Evolutionary conservation across 352 stramenopile species (phyloP), one percentile per base, ranked within the genome.

Genomic region (Globisporangium echinulatum): DNA sequence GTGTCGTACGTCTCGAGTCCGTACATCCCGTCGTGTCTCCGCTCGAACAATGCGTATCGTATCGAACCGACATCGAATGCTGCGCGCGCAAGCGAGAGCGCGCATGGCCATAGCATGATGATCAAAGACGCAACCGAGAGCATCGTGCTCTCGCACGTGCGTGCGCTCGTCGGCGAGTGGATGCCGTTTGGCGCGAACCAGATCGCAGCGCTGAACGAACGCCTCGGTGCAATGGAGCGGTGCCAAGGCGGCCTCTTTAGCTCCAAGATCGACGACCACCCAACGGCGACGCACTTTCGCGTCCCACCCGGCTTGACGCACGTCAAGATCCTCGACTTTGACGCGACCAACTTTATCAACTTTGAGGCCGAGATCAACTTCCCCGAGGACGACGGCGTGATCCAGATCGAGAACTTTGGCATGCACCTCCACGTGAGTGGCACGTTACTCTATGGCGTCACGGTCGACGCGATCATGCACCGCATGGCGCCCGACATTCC

Each of bases 301-400:
- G 85, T 94, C 15, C 76, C 77, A 1, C 92, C 96, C 4, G 93
- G 97, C 39, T 79, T 99, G n/a, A 99, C 96, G 5, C 87, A 90
- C 50, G 93, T 99, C 51, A 95, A 97, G 62, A 98, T 99, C 47
- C 75, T 99, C 11, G 96, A 99, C 69, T 99, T 98, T 68, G 97
- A 97, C 51, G 76, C 97, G 53, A 97, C 96, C 25, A 96, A 98
- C 49, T 97, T 98, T 62, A 98, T 98, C 62, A 99, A 99, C 65
- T 99, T 99, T 59, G 96, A 99, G 67, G 96, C 96, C 9, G 96
- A 99, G 65, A 99, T 99, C 67, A 90, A 98, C 56, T 98, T 97
- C 59, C 86, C 94, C 6, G 92, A 98, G 66, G 87, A 96, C 46
- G 86, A 91, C 25, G 95, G 94, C 53, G 74, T 98, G 33, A 92